Conservation (phyloP, 1,139 yeast species). For the Sugiyamaella pinicola region DNA sequence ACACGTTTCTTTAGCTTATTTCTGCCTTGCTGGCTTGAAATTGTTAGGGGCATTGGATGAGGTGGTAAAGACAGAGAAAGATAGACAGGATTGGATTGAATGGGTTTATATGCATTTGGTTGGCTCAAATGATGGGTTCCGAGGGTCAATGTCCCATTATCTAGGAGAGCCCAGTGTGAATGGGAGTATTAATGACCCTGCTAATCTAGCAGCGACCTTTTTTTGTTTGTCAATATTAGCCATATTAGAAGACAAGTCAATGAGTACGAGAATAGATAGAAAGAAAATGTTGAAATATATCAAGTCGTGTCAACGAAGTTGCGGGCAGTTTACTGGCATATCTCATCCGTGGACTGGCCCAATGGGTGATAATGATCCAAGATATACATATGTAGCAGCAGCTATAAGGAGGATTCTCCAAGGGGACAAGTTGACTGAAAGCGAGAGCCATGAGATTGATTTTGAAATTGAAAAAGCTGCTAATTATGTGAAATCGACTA, state of each 20-base stretch:
- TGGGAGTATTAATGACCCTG: slow-evolving; percentile 51
- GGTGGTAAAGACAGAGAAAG: slow-evolving; percentile 32
- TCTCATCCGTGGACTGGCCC: slow-evolving; percentile 46
- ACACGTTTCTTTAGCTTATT: slow-evolving; percentile 64
- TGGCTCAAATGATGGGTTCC: slow-evolving; percentile 51
- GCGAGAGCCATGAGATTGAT: slow-evolving; percentile 37
- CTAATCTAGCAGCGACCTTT: slow-evolving; percentile 69
- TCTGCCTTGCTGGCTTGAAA: slow-evolving; percentile 64
- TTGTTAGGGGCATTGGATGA: slow-evolving; percentile 49
- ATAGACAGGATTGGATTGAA: slow-evolving; percentile 44
- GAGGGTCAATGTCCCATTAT: slow-evolving; percentile 55
- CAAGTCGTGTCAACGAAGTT: slow-evolving; percentile 52
- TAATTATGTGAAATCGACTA: slow-evolving; percentile 48
- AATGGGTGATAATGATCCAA: slow-evolving; percentile 68
- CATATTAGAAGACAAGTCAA: slow-evolving; percentile 49
- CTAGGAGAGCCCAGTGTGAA: slow-evolving; percentile 24
- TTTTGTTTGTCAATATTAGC: slow-evolving; percentile 45
- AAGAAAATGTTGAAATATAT: slow-evolving; percentile 55
- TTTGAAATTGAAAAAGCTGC: slow-evolving; percentile 49
- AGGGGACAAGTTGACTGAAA: not conserved
- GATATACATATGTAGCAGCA: slow-evolving; percentile 76
- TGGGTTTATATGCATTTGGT: slow-evolving; percentile 55
- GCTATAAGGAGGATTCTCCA: slow-evolving; percentile 58
- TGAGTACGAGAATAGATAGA: slow-evolving; percentile 46
- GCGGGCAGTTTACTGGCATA: slow-evolving; percentile 61